Conservation (phyloP, 371 early-diverging fungal genomes). For the Apophysomyces elegans region DNA sequence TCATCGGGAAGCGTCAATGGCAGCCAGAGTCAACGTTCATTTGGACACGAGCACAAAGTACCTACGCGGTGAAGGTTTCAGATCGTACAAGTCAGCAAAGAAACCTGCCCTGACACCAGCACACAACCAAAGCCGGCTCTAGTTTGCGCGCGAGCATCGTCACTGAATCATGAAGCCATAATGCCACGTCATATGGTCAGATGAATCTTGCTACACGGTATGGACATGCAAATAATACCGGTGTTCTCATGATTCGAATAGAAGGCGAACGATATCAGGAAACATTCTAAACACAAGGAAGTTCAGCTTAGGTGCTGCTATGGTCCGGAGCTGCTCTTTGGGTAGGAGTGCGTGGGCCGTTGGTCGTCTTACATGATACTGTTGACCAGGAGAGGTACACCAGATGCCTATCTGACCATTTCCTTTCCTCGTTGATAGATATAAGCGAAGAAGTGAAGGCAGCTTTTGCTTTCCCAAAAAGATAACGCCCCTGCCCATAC, state of each 20-base stretch:
- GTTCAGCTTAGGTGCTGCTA: conserved; percentile 1
- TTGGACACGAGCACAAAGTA: not conserved
- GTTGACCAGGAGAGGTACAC: not conserved
- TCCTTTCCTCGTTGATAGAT: not conserved
- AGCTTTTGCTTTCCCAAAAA: conserved; percentile 35
- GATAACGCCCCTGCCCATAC: too few species aligned
- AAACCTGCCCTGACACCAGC: not conserved
- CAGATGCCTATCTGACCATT: not conserved
- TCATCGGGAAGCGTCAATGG: not conserved
- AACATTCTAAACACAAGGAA: not conserved
- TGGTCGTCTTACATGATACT: not conserved
- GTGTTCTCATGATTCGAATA: not conserved
- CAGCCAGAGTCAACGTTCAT: not conserved
- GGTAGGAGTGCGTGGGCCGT: not conserved
- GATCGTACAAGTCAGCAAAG: not conserved
- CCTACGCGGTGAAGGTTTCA: not conserved
- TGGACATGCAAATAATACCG: not conserved
- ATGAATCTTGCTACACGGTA: not conserved
- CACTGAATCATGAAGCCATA: not conserved
- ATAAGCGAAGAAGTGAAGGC: conserved; percentile 17
- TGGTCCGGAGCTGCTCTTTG: conserved; percentile 9
- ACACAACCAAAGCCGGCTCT: not conserved
- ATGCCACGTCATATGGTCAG: not conserved
- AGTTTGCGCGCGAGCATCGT: not conserved
- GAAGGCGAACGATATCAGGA: not conserved